Evolutionary conservation across 257 asterid genomes (phyloP).

Genomic region (Jaltomata sinuosa): DNA sequence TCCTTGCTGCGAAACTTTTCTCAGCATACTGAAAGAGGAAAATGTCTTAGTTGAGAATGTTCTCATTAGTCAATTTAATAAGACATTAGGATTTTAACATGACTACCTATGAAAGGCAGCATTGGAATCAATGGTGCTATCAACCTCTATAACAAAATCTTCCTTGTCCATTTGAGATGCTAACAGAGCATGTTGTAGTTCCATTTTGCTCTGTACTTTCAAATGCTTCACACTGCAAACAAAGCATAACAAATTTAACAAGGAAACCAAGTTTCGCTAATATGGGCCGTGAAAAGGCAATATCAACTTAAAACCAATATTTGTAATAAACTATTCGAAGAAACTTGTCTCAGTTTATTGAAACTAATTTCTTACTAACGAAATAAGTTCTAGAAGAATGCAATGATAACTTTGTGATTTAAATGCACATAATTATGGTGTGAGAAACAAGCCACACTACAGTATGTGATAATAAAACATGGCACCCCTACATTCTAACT

Average conservation of each 20-base stretch:
- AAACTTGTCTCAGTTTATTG: background rate
- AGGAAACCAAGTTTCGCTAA: background rate
- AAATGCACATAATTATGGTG: background rate
- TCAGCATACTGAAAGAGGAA: constrained; percentile 49
- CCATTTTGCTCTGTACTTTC: constrained; percentile 52
- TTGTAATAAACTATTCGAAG: background rate
- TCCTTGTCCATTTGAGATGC: constrained; percentile 53
- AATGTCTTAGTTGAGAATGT: constrained; percentile 15
- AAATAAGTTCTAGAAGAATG: background rate
- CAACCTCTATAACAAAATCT: constrained; percentile 83
- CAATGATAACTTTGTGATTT: background rate
- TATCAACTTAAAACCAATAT: background rate
- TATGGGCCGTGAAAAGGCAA: background rate
- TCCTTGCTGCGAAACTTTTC: constrained; percentile 52
- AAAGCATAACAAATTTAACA: background rate
- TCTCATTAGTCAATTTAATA: background rate
- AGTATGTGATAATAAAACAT: background rate
- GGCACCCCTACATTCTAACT: background rate
- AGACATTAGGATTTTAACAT: background rate
- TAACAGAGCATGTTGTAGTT: constrained; percentile 56
- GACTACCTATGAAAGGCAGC: constrained; percentile 64
- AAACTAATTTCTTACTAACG: background rate
- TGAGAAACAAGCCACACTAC: background rate
- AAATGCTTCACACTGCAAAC: constrained; percentile 76
- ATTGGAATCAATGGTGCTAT: constrained; percentile 77